Percentiles rank a stretch among this genome's conserved stretches.
Evolutionary conservation across 257 asterid genomes (phyloP).

Genomic region (Solanum dulcamara): DNA sequence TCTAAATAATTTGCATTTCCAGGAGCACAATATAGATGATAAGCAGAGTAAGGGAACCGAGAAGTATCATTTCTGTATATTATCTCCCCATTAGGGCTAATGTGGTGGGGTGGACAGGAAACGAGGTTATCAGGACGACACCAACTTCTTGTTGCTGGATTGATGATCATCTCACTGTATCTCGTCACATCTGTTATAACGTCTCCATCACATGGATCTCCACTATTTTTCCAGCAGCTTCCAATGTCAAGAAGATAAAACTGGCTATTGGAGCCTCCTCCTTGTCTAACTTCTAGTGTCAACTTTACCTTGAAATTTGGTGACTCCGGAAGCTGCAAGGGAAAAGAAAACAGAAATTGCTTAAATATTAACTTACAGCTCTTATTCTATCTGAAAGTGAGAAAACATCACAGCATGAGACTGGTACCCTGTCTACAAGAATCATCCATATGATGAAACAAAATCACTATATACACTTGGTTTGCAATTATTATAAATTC

Average conservation of each 20-base stretch:
- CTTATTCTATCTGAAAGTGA: not conserved
- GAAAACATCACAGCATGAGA: not conserved
- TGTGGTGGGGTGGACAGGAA: conserved; percentile 80
- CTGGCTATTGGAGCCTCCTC: conserved; percentile 77
- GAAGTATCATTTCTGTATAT: conserved; percentile 53
- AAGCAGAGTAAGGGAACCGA: conserved; percentile 67
- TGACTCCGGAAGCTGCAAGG: conserved; percentile 52
- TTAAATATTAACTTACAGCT: not conserved
- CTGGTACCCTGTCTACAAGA: not conserved
- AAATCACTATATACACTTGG: not conserved
- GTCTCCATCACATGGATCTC: conserved; percentile 67
- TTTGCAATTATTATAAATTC: not conserved
- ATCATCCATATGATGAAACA: not conserved
- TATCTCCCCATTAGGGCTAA: conserved; percentile 38
- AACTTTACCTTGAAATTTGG: conserved; percentile 74
- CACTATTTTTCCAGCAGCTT: conserved; percentile 81
- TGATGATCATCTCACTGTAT: conserved; percentile 82
- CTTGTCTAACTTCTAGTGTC: conserved; percentile 54
- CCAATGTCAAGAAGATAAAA: conserved; percentile 76
- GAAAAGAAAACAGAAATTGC: not conserved
- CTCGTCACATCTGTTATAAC: conserved; percentile 72
- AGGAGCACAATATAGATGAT: conserved; percentile 83
- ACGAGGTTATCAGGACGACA: conserved; percentile 55
- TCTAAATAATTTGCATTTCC: conserved; percentile 60
- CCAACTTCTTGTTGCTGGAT: conserved; percentile 74